These are phyloP conservation scores for Echeveria elegans DNA, from an alignment of 164 flowering plant genomes.

Conservation along the genomic window DNA sequence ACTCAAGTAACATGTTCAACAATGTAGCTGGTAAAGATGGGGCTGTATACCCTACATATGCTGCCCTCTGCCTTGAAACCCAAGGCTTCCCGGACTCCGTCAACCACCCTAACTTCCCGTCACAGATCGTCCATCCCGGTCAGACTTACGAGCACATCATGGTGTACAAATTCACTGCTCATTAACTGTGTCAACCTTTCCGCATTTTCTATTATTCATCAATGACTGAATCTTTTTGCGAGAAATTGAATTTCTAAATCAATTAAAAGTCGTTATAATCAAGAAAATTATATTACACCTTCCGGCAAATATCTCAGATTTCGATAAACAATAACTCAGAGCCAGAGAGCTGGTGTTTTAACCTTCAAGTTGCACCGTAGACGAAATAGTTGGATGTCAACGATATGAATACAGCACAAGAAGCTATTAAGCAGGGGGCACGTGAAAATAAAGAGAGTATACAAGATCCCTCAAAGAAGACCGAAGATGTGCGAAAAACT, in stretches of 20 bases:
- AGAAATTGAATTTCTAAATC: neutral
- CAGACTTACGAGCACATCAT: conserved; percentile 45
- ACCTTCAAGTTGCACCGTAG: too few species aligned
- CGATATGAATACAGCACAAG: too few species aligned
- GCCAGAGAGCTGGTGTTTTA: too few species aligned
- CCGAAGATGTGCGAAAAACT: too few species aligned
- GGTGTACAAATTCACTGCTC: conserved; percentile 36
- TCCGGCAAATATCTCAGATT: neutral
- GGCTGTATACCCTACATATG: conserved; percentile 14
- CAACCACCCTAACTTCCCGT: conserved; percentile 78
- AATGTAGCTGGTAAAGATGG: conserved; percentile 27
- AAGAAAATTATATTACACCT: neutral
- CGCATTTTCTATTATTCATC: neutral
- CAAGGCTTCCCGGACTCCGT: conserved; percentile 89
- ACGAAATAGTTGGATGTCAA: too few species aligned
- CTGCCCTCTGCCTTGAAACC: conserved; percentile 34
- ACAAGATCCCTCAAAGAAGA: too few species aligned
- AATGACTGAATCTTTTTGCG: neutral
- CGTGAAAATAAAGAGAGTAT: too few species aligned
- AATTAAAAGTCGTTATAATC: neutral
- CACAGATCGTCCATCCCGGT: conserved; percentile 51
- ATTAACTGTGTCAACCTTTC: neutral
- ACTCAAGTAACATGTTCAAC: conserved; percentile 22
- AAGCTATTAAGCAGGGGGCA: too few species aligned
- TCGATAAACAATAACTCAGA: neutral